Base-by-base conservation (phyloP, 495 filamentous ascomycete genomes). In the Daldinia concentrica region DNA sequence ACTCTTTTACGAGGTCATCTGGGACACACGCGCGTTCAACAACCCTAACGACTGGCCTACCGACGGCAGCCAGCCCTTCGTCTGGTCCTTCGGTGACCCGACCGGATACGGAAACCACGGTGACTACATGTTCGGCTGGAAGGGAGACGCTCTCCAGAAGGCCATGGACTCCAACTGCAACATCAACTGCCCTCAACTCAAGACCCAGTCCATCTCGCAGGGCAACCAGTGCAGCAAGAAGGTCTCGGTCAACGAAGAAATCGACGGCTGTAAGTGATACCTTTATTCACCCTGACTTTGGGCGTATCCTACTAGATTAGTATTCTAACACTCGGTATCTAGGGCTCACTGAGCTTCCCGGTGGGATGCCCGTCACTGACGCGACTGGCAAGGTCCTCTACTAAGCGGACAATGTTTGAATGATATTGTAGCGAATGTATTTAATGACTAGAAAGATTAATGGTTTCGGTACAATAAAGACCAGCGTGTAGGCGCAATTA, bases 61-160 rank as follows among this genome's bases (percentile, higher is more conserved):
- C 34, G 79, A 80, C 55, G 81, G 80, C 64, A 75, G 67, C 61
- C 81, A 84, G 69, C 82, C 83, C 8, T 84, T 85, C 74, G 79
- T 84, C 9, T 85, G 81, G 80, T 74, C 69, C 12, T 80, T 72
- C 58, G 79, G 80, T 30, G 77, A 84, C 59, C 26, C 59, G 4
- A 80, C 79, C 0, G 81, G 81, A 1, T 81, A 77, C 65, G 77
- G 78, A 0, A 78, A 77, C 50, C 80, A 83, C 69, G 81, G 80
- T 4, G 79, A 83, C 66, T 81, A 82, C 41, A 69, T 82, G 1
- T 82, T 82, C 59, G 79, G 81, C 12, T 82, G 81, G 80, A 81
- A 82, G 66, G 79, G 76, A 26, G 58, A 79, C 48, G 76, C 76
- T 1, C 69, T 81, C 26, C 79, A 81, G 58, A 72, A 62, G n/a